Evolutionary conservation across 208 protist genomes (phyloP), one percentile per base, ranked within the genome.

Genomic region (Leishmania arabica): DNA sequence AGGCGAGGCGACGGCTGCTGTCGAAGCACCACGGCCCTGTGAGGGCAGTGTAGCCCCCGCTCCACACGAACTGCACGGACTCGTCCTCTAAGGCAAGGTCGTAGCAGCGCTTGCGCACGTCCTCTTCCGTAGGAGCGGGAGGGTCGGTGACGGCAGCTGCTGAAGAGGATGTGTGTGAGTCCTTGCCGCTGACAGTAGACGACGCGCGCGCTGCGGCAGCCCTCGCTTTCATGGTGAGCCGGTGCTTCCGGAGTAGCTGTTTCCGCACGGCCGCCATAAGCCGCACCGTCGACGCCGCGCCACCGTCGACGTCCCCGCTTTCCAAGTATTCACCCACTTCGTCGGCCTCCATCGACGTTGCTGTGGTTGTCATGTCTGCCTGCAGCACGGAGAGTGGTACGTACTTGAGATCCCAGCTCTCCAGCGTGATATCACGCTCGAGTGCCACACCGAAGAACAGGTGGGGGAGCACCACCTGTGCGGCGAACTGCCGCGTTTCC

Each of bases 381-480:
- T 80, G 73, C 70, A 84, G 74, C 65, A 83, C 79, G 17, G 68
- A 79, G 8, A 74, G 76, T 6, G 80, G 84, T 17, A 94, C 71
- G 58, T 88, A 95, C 83, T 91, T 90, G 53, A 70, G 19, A 27
- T 89, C 87, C 92, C 92, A 95, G 24, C 90, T 86, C 56, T 89
- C 83, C 47, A 92, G 69, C 4, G 88, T 84, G 37, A 88, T 56
- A 69, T 78, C 87, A 37, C 75, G 79, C 82, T 95, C 88, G 1
- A 95, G 84, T 24, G 77, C 58, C 0, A 93, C 87, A 77, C 93
- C 93, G 58, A 93, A 94, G 81, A 86, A 88, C 37, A 97, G 40
- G 60, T 89, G 91, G 45, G 93, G 93, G 37, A 97, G 71, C 34
- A 97, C 84, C 13, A 97, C 90, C 74, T 95, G 83, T 45, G 90